Conservation (phyloP, 139 green algal species). For the Micromonas commoda region DNA sequence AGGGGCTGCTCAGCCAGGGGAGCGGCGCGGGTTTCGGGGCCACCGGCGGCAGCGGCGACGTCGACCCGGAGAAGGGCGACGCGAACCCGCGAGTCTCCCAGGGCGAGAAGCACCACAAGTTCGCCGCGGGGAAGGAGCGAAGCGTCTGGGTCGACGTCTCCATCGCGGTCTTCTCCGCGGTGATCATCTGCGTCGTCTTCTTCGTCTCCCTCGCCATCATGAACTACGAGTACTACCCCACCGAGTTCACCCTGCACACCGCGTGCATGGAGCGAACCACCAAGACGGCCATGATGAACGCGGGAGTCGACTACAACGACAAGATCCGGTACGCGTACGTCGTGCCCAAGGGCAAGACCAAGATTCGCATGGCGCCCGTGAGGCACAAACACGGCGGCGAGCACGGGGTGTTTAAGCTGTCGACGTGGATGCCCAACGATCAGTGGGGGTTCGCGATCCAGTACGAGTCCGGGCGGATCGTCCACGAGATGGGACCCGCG, state of each 20-base stretch:
- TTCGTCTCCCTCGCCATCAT: not conserved
- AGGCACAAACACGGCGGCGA: no score
- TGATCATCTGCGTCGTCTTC: not conserved
- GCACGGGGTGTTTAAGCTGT: no score
- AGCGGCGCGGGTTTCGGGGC: no score
- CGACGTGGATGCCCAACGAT: no score
- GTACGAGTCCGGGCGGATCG: no score
- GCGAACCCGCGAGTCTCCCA: no score
- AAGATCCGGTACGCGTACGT: not conserved
- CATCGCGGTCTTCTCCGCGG: not conserved
- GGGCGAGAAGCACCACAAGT: not conserved
- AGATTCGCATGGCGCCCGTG: not conserved
- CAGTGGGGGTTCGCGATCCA: no score
- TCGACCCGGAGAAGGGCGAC: no score
- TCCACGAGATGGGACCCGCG: no score
- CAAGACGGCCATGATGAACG: no score
- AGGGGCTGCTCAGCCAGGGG: no score
- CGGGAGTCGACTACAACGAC: not conserved
- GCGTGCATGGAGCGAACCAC: slow-evolving; percentile 2
- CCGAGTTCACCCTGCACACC: not conserved
- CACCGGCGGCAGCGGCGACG: no score
- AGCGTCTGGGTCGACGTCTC: not conserved
- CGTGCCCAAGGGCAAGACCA: not conserved
- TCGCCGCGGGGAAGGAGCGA: not conserved
- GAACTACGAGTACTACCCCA: not conserved